A percentile compares a stretch with the other conserved stretches of the same genome.
Evolutionary conservation across 2,329 filamentous ascomycete species (phyloP).

Genomic region (Verticillium dahliae): DNA sequence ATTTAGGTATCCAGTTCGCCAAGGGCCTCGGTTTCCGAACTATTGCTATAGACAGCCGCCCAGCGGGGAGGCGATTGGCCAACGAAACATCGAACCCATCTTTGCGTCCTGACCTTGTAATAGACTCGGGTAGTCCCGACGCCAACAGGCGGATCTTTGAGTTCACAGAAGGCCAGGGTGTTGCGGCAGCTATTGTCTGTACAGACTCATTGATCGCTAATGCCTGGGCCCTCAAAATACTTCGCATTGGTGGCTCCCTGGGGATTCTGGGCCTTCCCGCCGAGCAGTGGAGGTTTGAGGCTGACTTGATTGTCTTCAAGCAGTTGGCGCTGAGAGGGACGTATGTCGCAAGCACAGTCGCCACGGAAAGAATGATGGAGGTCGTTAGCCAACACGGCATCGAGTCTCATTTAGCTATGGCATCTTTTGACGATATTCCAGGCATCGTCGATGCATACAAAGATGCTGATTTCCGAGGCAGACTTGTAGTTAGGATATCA

Average conservation of each 20-base stretch:
- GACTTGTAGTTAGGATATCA: constrained; percentile 20
- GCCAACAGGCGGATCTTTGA: constrained; percentile 14
- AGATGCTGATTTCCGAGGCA: not conserved
- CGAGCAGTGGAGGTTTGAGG: constrained; percentile 23
- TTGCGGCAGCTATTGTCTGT: constrained; percentile 22
- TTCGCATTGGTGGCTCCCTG: constrained; percentile 21
- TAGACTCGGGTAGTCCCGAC: constrained; percentile 15
- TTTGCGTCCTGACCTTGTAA: constrained; percentile 18
- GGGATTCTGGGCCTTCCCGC: constrained; percentile 22
- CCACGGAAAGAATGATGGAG: constrained; percentile 23
- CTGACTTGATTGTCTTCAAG: constrained; percentile 19
- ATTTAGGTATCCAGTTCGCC: constrained; percentile 27
- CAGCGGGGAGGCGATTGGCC: constrained; percentile 20
- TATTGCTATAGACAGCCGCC: constrained; percentile 26
- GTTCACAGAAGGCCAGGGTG: constrained; percentile 21
- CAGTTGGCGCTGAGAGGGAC: constrained; percentile 23
- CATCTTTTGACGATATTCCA: constrained; percentile 19
- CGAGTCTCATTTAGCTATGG: constrained; percentile 18
- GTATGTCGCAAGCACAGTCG: constrained; percentile 21
- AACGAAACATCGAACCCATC: constrained; percentile 13
- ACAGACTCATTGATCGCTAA: constrained; percentile 23
- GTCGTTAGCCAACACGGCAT: constrained; percentile 17
- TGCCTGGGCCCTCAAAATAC: constrained; percentile 18
- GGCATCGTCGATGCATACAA: constrained; percentile 18
- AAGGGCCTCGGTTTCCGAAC: constrained; percentile 26